Base-by-base conservation (phyloP, 306 rosid genomes). In the Trifolium pratense region DNA sequence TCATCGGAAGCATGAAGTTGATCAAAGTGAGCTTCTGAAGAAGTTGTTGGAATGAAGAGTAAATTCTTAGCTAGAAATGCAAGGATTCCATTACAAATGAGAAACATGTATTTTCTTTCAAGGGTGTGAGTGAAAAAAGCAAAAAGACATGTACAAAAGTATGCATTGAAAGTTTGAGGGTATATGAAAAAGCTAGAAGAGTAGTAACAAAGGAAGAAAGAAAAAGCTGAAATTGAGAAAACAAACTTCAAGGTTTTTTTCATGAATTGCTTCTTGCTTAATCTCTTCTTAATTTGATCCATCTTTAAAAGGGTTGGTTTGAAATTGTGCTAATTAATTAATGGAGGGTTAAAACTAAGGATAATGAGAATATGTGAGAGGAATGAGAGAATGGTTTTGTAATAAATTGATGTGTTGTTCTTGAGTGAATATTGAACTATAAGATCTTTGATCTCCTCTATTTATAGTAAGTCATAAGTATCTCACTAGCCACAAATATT, bases 81-180 rank as follows among this genome's bases (percentile, higher is more conserved):
- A 40, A 91, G 91, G 70, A 89, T 86, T 71, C 77, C 91, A 71
- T 89, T 89, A 9, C 89, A 91, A 14, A 89, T 18, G 37, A 89
- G 88, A 67, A 92, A 92, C 86, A 92, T 82, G 83, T 85, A 88
- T 77, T 86, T 92, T 20, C 89, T 86, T 60, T 92, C 84, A 8
- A 89, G 76, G 29, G 81, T 80, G 79, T 74, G 93, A 42, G 84
- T 77, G 82, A 86, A 66, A 49, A 86, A 48, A 58, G 87, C 78
- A 65, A 87, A 77, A 60, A 84, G 82, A 51, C 68, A 84, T 21
- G 90, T 81, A 68, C 83, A 84, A 78, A 88, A 23, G 17, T 75
- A 84, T 42, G 77, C 79, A 78, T 34, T 88, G 75, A 80, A 85
- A 34, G 89, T 83, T 52, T 88, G 73, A 21, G 90, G 83, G 36